Conservation (phyloP, 2,329 filamentous ascomycete species). For the Pyrenophora tritici-repentis region DNA sequence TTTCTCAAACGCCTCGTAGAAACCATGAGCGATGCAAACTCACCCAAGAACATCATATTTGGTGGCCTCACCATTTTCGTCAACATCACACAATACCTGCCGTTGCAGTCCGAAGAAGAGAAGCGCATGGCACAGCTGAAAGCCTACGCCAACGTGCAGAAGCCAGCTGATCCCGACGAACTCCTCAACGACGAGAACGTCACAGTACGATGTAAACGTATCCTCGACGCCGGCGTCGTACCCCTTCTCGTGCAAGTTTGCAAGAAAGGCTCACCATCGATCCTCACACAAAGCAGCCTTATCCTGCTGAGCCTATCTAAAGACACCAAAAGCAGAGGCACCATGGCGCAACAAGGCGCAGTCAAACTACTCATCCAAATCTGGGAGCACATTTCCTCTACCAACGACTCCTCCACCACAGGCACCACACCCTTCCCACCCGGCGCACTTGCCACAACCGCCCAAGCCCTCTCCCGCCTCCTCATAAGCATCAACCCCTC, state of each 20-base stretch:
- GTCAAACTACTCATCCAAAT: slow-evolving; percentile 80
- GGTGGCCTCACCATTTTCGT: slow-evolving; percentile 83
- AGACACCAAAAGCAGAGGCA: slow-evolving; percentile 73
- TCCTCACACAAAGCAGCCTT: slow-evolving; percentile 72
- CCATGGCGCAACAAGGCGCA: slow-evolving; percentile 90
- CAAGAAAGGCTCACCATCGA: slow-evolving; percentile 72
- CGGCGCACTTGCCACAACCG: slow-evolving; percentile 60
- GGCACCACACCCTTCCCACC: slow-evolving; percentile 40
- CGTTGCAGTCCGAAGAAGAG: slow-evolving; percentile 81
- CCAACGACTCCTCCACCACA: slow-evolving; percentile 52
- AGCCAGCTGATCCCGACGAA: slow-evolving; percentile 64
- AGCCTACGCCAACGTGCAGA: slow-evolving; percentile 87
- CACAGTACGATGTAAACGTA: slow-evolving; percentile 71
- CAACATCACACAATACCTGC: slow-evolving; percentile 83
- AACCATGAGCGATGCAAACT: slow-evolving; percentile 53
- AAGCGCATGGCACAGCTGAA: slow-evolving; percentile 91
- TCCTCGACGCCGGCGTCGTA: slow-evolving; percentile 79
- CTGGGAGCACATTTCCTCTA: slow-evolving; percentile 60
- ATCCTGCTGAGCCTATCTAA: slow-evolving; percentile 80
- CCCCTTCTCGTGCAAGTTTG: slow-evolving; percentile 77
- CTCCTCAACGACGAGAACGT: slow-evolving; percentile 80
- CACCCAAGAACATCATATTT: slow-evolving; percentile 69
- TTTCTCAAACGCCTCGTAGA: slow-evolving; percentile 74
- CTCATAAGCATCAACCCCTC: slow-evolving; percentile 84
- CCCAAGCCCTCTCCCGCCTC: slow-evolving; percentile 81